Evolutionary conservation across 2,329 filamentous ascomycete genomes (phyloP).

Genomic region (Fusarium chlamydosporum): DNA sequence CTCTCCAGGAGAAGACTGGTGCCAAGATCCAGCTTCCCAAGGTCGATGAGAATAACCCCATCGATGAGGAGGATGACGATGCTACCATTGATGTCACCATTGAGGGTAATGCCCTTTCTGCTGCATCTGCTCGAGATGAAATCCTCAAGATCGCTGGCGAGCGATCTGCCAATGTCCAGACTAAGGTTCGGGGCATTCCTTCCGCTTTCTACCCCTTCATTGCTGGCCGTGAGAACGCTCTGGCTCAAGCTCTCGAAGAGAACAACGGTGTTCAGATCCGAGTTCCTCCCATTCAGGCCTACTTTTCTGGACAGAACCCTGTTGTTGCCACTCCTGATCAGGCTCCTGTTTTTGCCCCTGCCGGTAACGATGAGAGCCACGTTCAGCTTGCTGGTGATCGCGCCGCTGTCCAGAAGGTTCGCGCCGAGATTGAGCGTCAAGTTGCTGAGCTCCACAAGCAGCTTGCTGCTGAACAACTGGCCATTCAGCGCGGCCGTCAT

Average conservation of each 20-base stretch:
- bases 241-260: conserved; percentile 79
- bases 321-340: conserved; percentile 73
- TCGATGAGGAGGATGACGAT: conserved; percentile 82
- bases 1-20: conserved; percentile 89
- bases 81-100: conserved; percentile 86
- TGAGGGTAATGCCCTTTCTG: conserved; percentile 91
- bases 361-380: conserved; percentile 76
- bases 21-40: conserved; percentile 92
- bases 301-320: conserved; percentile 78
- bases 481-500: conserved; percentile 88
- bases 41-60: conserved; percentile 72
- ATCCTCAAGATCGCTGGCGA: conserved; percentile 92
- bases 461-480: conserved; percentile 81
- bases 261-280: conserved; percentile 83
- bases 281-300: conserved; percentile 85
- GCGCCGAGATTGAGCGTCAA: conserved; percentile 83
- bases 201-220: conserved; percentile 97
- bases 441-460: conserved; percentile 82
- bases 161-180: conserved; percentile 83
- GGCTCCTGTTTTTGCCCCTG: conserved; percentile 77
- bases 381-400: conserved; percentile 92
- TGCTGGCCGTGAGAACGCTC: conserved; percentile 80
- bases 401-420: conserved; percentile 81
- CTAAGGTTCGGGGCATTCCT: conserved; percentile 86
- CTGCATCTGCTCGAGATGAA: conserved; percentile 84